Conservation (phyloP, 202 grass and related monocot species). For the Setaria italica region DNA sequence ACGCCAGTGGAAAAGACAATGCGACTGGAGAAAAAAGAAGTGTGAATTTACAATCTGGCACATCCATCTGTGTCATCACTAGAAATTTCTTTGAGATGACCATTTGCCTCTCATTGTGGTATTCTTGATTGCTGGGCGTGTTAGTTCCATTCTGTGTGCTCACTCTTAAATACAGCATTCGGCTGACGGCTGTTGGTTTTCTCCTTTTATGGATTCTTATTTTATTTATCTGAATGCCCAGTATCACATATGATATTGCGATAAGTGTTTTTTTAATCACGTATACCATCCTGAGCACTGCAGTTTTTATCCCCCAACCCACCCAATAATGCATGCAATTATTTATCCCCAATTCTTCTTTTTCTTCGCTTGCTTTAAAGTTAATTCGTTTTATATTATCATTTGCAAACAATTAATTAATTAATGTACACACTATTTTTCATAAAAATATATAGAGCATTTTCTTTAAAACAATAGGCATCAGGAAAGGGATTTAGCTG, state of each 20-base stretch:
- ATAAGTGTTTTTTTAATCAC: neutral
- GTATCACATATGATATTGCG: conserved; percentile 15
- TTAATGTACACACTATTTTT: neutral
- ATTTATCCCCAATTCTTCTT: too few species aligned
- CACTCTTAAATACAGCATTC: neutral
- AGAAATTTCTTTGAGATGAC: neutral
- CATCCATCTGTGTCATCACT: neutral
- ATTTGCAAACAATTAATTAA: neutral
- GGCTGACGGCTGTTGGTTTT: neutral
- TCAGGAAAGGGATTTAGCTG: neutral
- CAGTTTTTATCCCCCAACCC: neutral
- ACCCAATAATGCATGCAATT: conserved; percentile 9
- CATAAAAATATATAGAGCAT: neutral
- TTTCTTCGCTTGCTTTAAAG: neutral
- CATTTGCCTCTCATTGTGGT: neutral
- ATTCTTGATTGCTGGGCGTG: neutral
- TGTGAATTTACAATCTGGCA: conserved; percentile 25
- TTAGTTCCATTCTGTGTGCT: neutral
- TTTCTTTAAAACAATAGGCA: neutral
- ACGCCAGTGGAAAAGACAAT: conserved; percentile 43
- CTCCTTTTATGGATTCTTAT: neutral
- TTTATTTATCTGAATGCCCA: neutral
- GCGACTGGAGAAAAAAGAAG: conserved; percentile 26
- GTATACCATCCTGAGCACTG: neutral
- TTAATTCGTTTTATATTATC: neutral